Evolutionary conservation across 305 asterid genomes (phyloP), one percentile per base, ranked within the genome.

Genomic region (Solanum chacoense): DNA sequence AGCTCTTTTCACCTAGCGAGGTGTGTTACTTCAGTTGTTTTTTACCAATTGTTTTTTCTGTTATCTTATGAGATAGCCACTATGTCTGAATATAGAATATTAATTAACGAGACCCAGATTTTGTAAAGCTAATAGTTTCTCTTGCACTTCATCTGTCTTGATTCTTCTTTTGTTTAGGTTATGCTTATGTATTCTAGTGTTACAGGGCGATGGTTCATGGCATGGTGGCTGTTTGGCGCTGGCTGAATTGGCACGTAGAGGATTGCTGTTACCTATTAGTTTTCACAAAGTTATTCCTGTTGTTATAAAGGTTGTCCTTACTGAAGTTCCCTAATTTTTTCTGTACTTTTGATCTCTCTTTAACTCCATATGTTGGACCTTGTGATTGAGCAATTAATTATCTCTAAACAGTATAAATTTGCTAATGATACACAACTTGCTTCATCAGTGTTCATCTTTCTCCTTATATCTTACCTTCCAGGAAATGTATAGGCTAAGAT

Each of bases 171-270:
- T 24, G 63, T 67, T 83, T 87, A 76, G 86, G 38, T 36, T 86
- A 67, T 88, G 87, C 42, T 91, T 67, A 35, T 83, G 63, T 87
- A 85, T 91, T 89, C 89, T 89, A 28, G 65, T 90, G 71, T 87
- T 34, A 84, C 89, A 97, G 99, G 99, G 99, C 18, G 99, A 97
- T 94, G 99, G 99, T 81, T 97, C 99, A 75, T 97, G 99, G 99
- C 99, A 97, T 84, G 99, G 99, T 91, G 99, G 99, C 76, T 97
- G 99, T 94, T 95, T 97, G 93, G 99, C 99, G 83, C 91, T 96
- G 92, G 99, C 99, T 89, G 99, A 97, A 92, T 92, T 97, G 93
- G 98, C 99, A 87, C 99, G 98, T 84, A 92, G 99, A 94, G 99
- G 99, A 89, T 93, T 97, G 91, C 96, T 97, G 89, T 90, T 97